Percentiles rank a stretch among this genome's conserved stretches.
Conservation (phyloP, 2,329 filamentous ascomycete species). For the Pseudocercospora macadamiae region DNA sequence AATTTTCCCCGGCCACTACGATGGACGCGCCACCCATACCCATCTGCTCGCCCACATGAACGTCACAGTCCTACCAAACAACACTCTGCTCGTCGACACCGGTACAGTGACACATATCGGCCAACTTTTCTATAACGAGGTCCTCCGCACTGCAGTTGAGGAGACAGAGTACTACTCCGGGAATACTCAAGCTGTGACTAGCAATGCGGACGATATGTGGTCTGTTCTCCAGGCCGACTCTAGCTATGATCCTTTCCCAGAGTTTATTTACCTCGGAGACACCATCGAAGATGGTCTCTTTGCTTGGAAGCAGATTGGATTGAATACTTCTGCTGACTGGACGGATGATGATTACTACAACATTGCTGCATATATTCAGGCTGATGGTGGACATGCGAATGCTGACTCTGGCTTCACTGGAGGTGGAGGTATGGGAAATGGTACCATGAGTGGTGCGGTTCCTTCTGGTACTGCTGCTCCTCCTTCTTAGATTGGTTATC, state of each 20-base stretch:
- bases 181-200: conserved; percentile 48
- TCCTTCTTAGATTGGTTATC: conserved; percentile 8
- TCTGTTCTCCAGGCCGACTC: conserved; percentile 52
- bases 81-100: conserved; percentile 51
- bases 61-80: conserved; percentile 48
- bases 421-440: conserved; percentile 19
- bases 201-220: conserved; percentile 54
- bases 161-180: conserved; percentile 48
- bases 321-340: conserved; percentile 44
- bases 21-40: conserved; percentile 46
- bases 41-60: conserved; percentile 45
- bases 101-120: conserved; percentile 61
- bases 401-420: conserved; percentile 20
- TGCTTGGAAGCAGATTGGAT: conserved; percentile 57
- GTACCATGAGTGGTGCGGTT: conserved; percentile 13
- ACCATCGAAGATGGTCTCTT: conserved; percentile 55
- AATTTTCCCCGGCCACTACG: conserved; percentile 52
- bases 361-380: conserved; percentile 26
- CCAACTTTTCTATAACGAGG: conserved; percentile 67
- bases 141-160: conserved; percentile 58
- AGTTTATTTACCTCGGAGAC: conserved; percentile 62
- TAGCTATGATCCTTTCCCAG: conserved; percentile 58
- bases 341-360: conserved; percentile 23
- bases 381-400: conserved; percentile 28
- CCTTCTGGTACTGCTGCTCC: conserved; percentile 20